Evolutionary conservation across 345 rosid genomes (phyloP), one percentile per base, ranked within the genome.

Genomic region (Brassica nigra): DNA sequence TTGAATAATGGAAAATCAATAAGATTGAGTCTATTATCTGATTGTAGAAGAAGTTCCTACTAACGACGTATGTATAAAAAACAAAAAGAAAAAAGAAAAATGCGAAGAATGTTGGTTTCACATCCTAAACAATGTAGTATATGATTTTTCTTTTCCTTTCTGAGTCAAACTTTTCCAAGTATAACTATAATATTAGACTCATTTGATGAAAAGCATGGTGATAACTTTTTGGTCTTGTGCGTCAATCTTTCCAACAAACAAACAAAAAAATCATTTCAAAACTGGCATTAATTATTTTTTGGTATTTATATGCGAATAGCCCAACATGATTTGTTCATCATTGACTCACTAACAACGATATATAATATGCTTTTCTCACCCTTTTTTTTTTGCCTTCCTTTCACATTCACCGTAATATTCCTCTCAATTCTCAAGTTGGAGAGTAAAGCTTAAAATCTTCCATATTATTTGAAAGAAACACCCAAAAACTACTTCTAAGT

Each of bases 321-420:
- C 79, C 83, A 80, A 80, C 83, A 80, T 80, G 64, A 74, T 44
- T 47, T 74, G 54, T 74, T 67, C 65, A 74, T 74, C 66, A 67
- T 59, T 73, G 78, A 74, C 59, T 52, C 75, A 69, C 59, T 68
- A 68, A 74, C 65, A 68, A 74, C 63, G 58, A 54, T 54, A 16
- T 54, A 49, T 74, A 49, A 36, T 62, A 68, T 62, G 66, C 55
- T 36, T 65, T 15, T 73, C 30, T 61, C 34, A 27, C 42, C 42
- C 39, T 12, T 33, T 33, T 49, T 7, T 18, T 66, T 20, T 3
- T 14, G 6, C 57, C 36, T 52, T 57, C 63, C 66, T 28, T 66
- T 78, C 68, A 73, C 62, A 65, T 44, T 73, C 77, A 72, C 68
- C 77, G 68, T 66, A 67, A 61, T 61, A 73, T 62, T 69, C 68